phyloP scores from a whole-genome alignment of 2,329 filamentous ascomycete species.

The Cryphonectria naterciae region DNA sequence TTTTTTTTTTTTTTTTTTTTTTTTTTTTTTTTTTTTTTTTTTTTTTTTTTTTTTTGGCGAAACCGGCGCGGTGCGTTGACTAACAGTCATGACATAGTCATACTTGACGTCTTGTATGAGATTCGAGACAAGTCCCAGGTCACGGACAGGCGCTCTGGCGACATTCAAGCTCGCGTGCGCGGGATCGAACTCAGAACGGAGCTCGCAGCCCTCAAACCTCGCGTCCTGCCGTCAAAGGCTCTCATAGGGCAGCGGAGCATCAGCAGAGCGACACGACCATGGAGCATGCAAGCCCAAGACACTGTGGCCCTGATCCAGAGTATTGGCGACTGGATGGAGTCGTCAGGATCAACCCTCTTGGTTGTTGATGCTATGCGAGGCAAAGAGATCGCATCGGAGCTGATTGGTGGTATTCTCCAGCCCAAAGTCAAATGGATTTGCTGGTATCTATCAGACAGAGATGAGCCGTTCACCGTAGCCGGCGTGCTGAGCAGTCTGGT shows the following conservation, averaged over 20 bases:
- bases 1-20: not conserved
- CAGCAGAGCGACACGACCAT: slow-evolving; percentile 1
- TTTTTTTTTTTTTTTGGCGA: not conserved
- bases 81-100: not conserved
- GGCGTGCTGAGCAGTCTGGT: not conserved
- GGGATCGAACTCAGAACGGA: not conserved
- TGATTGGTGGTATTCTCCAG: slow-evolving; percentile 5
- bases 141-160: not conserved
- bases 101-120: not conserved
- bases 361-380: not conserved
- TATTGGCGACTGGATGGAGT: slow-evolving; percentile 10
- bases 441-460: slow-evolving; percentile 1
- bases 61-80: not conserved
- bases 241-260: not conserved
- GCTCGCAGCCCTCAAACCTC: not conserved
- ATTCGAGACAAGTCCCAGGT: not conserved
- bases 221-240: not conserved
- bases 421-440: not conserved
- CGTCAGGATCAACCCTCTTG: not conserved
- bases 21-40: not conserved
- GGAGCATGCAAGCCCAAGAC: slow-evolving; percentile 11
- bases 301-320: not conserved
- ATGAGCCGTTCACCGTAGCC: not conserved
- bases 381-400: slow-evolving; percentile 9
- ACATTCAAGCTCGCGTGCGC: slow-evolving; percentile 5